Evolutionary conservation across 495 filamentous ascomycete species (phyloP), one percentile per base, ranked within the genome.

Genomic region (Hamigera avellanea): DNA sequence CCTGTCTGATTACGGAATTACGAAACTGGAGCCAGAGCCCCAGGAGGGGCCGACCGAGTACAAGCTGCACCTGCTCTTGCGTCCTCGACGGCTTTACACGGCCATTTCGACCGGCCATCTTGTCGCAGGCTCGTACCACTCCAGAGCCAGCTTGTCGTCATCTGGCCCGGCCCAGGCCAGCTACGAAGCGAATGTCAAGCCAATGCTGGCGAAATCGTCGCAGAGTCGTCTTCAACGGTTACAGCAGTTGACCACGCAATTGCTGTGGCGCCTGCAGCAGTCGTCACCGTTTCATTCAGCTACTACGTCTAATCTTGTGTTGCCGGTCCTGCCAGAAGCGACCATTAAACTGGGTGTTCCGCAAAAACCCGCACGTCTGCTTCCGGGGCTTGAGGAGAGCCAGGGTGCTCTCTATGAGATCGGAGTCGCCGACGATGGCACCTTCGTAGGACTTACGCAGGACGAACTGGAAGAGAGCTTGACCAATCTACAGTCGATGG

Each of bases 31-130:
- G 40, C 76, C 91, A 13, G 91, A 98, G 54, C 91, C 91, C 4
- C 88, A 96, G 50, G 81, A 91, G 37, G 91, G 91, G 0, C 84
- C 91, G 19, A 91, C 80, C 6, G 91, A 96, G 60, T 98, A 96
- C 62, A 98, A 98, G 55, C 62, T 98, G 31, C 91, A 95, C 66
- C 67, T 96, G n/a, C 68, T 95, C 8, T 62, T 94, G 21, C 75
- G 84, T 25, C 78, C 83, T 21, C 70, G 91, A 40, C 70, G 87
- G 53, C 75, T 69, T 23, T 89, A 86, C 55, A 64, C 73, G 27
- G 68, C 69, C 15, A 63, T 64, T 35, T 76, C 75, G 6, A 83
- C 78, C 6, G 75, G 75, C 10, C 62, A 70, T 30, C 64, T 73
- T 28, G 64, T 75, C 8, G 61, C 70, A 12, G 73, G 75, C 9